Percentiles rank a stretch among this genome's conserved stretches.
Conservation (phyloP, 1,284 basidiomycete species). For the Malassezia nana region DNA sequence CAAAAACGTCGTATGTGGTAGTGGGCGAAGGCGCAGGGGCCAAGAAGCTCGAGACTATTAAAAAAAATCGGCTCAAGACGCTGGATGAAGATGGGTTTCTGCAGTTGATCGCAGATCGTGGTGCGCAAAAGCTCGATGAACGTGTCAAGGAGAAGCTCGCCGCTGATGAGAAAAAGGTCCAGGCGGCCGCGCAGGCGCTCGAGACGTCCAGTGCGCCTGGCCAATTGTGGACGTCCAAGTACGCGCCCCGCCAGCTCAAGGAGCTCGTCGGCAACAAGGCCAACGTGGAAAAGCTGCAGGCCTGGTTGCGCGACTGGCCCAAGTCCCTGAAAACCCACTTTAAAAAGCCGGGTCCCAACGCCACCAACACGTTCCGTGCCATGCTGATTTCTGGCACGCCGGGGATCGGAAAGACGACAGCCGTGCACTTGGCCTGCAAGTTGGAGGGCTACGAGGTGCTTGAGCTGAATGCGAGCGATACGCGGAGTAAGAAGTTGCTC, state of each 20-base stretch:
- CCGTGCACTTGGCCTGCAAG: constrained; percentile 82
- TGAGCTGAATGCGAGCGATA: constrained; percentile 91
- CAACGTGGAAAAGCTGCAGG: constrained; percentile 68
- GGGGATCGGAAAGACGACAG: constrained; percentile 95
- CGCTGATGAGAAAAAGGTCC: constrained; percentile 60
- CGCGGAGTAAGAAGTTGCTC: constrained; percentile 88
- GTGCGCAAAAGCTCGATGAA: constrained; percentile 56
- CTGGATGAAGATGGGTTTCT: constrained; percentile 82
- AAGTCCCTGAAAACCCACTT: constrained; percentile 51
- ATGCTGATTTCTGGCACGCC: constrained; percentile 85
- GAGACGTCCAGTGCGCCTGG: constrained; percentile 35
- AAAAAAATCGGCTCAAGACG: constrained; percentile 64
- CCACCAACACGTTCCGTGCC: constrained; percentile 74
- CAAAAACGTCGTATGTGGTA: constrained; percentile 80
- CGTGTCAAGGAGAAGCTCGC: constrained; percentile 71
- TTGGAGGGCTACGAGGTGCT: constrained; percentile 80
- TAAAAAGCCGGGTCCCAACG: constrained; percentile 87
- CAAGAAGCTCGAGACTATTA: constrained; percentile 72
- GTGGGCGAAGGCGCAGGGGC: constrained; percentile 79
- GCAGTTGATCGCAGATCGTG: constrained; percentile 52
- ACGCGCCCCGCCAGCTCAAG: constrained; percentile 74
- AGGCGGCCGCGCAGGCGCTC: constrained; percentile 40
- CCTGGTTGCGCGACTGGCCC: constrained; percentile 76
- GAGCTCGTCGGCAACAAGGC: constrained; percentile 93
- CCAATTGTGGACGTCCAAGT: constrained; percentile 81